phyloP scores from a whole-genome alignment of 2,329 filamentous ascomycete genomes.

The Leptodontidium sp. region DNA sequence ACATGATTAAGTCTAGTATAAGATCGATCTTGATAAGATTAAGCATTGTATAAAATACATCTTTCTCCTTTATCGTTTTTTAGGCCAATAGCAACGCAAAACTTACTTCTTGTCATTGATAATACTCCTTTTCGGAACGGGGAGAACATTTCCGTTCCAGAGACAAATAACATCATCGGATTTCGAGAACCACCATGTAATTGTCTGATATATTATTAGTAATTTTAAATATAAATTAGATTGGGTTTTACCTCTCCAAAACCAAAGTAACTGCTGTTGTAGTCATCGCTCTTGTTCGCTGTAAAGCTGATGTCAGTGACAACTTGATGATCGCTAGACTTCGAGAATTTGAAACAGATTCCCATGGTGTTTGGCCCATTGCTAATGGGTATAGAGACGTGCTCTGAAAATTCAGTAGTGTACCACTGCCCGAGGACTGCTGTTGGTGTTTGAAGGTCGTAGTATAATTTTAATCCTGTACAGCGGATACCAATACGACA shows the following conservation, averaged over 20 bases:
- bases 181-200: slow-evolving; percentile 29
- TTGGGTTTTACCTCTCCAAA: slow-evolving; percentile 10
- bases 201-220: slow-evolving; percentile 22
- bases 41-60: background rate
- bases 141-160: slow-evolving; percentile 20
- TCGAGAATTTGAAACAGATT: slow-evolving; percentile 22
- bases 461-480: slow-evolving; percentile 30
- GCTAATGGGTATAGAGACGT: slow-evolving; percentile 17
- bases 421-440: slow-evolving; percentile 31
- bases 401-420: slow-evolving; percentile 20
- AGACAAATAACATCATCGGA: slow-evolving; percentile 18
- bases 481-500: slow-evolving; percentile 29
- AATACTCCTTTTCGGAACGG: slow-evolving; percentile 20
- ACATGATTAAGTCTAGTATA: background rate
- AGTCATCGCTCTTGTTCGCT: slow-evolving; percentile 12
- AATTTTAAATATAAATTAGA: slow-evolving; percentile 12
- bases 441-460: slow-evolving; percentile 14
- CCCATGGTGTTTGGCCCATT: slow-evolving; percentile 12
- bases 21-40: too few species aligned
- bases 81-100: too few species aligned
- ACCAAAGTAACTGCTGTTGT: slow-evolving; percentile 14
- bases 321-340: slow-evolving; percentile 20
- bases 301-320: slow-evolving; percentile 25
- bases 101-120: slow-evolving; percentile 12
- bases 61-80: background rate